Percentiles rank a stretch among this genome's conserved stretches.
Evolutionary conservation across 495 filamentous ascomycete genomes (phyloP).

Genomic region (Penicillium arizonense): DNA sequence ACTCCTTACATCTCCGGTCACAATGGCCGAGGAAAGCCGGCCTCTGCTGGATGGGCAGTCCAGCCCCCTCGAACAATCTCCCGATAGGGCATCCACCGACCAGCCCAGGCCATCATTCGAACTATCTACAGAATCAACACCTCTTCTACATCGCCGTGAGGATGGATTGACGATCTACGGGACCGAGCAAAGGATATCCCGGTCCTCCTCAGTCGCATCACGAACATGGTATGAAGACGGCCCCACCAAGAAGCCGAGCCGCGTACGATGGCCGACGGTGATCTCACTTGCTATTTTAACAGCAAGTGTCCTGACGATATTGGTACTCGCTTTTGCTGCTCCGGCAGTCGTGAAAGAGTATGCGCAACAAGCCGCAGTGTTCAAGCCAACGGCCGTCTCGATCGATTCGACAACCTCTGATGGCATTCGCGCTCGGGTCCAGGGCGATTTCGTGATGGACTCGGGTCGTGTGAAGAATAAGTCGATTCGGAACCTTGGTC

Average conservation of each 20-base stretch:
- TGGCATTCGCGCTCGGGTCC: constrained; percentile 74
- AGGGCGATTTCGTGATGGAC: constrained; percentile 78
- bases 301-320: constrained; percentile 42
- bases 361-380: constrained; percentile 73
- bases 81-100: constrained; percentile 11
- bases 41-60: constrained; percentile 26
- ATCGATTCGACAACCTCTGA: constrained; percentile 76
- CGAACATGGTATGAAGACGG: constrained; percentile 8
- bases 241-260: constrained; percentile 26
- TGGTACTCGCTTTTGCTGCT: constrained; percentile 71
- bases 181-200: constrained; percentile 20
- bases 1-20: constrained; percentile 12
- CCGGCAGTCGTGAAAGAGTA: constrained; percentile 82
- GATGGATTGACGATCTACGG: constrained; percentile 36
- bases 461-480: constrained; percentile 67
- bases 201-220: constrained; percentile 20
- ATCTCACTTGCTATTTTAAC: constrained; percentile 52
- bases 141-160: constrained; percentile 37
- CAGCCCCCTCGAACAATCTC: constrained; percentile 12
- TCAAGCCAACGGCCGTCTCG: constrained; percentile 77
- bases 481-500: constrained; percentile 70
- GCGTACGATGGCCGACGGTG: constrained; percentile 55
- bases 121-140: constrained; percentile 44
- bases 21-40: constrained; percentile 32
- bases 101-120: constrained; percentile 28